phyloP scores from a whole-genome alignment of 73 alveolate genomes.

The Durusdinium trenchii region DNA sequence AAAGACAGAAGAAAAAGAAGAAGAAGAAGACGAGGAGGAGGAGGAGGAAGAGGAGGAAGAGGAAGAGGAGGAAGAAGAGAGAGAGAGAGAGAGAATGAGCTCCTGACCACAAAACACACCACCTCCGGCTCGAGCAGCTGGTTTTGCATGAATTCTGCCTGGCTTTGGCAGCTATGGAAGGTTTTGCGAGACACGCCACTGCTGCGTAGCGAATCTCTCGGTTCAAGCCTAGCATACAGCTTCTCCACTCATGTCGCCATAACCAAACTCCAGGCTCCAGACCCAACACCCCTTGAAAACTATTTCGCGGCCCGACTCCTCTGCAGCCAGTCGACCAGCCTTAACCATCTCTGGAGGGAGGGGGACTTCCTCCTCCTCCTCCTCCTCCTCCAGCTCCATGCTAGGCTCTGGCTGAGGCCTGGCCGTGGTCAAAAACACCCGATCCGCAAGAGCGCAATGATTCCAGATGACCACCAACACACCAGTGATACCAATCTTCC shows the following conservation, averaged over 20 bases:
- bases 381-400: not conserved
- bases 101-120: conserved; percentile 13
- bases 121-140: conserved; percentile 69
- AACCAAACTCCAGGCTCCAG: not conserved
- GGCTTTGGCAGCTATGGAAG: not conserved
- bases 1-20: too few species aligned
- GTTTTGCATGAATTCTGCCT: conserved; percentile 76
- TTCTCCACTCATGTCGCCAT: too few species aligned
- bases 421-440: too few species aligned
- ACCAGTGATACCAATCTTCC: too few species aligned
- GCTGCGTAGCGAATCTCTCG: too few species aligned
- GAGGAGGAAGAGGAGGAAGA: too few species aligned
- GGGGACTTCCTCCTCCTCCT: not conserved
- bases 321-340: not conserved
- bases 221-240: not conserved
- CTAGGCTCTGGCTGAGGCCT: too few species aligned
- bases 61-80: too few species aligned
- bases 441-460: too few species aligned
- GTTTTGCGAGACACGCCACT: not conserved
- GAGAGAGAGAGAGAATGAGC: too few species aligned
- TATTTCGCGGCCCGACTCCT: not conserved
- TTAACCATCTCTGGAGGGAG: not conserved
- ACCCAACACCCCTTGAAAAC: not conserved
- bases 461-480: too few species aligned
- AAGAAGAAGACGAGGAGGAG: too few species aligned